Conservation (phyloP, 129 eudicot genomes). For the Helichrysum umbraculigerum region DNA sequence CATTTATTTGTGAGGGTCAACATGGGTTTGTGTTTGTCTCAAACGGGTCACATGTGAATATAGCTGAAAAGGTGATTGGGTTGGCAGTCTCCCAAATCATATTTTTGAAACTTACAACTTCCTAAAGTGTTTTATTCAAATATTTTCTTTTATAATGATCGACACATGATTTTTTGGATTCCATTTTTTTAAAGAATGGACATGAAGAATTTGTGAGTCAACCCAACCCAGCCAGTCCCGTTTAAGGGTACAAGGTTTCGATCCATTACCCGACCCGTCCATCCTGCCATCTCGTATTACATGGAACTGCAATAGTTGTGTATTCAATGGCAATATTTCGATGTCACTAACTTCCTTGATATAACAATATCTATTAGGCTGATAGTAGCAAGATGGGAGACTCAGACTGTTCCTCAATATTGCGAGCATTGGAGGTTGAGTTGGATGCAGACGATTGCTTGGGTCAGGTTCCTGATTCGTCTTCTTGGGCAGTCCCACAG, state of each 20-base stretch:
- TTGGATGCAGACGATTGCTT: constrained; percentile 56
- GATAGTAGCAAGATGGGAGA: constrained; percentile 66
- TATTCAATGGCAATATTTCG: background rate
- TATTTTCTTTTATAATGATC: too few relatives aligned
- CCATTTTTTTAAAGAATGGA: background rate
- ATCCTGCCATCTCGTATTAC: background rate
- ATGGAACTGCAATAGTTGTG: background rate
- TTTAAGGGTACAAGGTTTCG: too few relatives aligned
- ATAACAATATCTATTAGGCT: constrained; percentile 39
- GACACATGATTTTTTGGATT: too few relatives aligned
- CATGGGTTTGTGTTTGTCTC: background rate
- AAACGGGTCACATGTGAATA: background rate
- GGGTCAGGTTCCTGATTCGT: constrained; percentile 58
- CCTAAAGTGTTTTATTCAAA: background rate
- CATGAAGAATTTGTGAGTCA: background rate
- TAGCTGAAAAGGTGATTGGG: background rate
- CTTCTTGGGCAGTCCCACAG: constrained; percentile 65
- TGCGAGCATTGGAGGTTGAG: constrained; percentile 56
- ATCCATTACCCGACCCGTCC: background rate
- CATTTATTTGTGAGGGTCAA: background rate
- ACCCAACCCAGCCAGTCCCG: background rate
- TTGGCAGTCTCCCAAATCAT: background rate
- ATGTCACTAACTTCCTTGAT: background rate
- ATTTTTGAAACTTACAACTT: background rate
- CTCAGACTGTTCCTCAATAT: constrained; percentile 51